Conservation (phyloP, 116 monocot species). For the Iris pallida region DNA sequence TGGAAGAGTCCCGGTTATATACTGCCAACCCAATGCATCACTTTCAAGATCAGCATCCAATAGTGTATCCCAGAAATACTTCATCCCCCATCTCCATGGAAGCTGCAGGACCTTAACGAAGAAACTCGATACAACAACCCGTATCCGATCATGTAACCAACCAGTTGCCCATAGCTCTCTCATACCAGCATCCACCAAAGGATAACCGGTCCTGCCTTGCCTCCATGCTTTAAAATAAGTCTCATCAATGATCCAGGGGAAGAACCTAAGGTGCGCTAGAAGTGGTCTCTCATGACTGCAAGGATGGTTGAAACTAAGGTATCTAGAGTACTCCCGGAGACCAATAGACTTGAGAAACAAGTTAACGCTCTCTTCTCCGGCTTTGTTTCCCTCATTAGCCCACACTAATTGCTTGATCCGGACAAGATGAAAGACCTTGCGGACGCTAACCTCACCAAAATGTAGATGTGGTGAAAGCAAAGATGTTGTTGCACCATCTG, state of each 20-base stretch:
- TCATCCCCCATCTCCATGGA: slow-evolving; percentile 99
- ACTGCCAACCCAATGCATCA: slow-evolving; percentile 98
- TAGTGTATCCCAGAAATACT: slow-evolving; percentile 97
- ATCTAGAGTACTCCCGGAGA: slow-evolving; percentile 86
- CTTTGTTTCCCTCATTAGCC: slow-evolving; percentile 73
- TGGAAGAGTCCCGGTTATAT: slow-evolving; percentile 87
- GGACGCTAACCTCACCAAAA: slow-evolving; percentile 89
- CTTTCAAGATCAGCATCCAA: slow-evolving; percentile 96
- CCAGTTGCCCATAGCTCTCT: slow-evolving; percentile 98
- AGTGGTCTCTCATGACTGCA: slow-evolving; percentile 88
- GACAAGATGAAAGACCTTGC: slow-evolving; percentile 93
- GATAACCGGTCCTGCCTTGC: slow-evolving; percentile 94
- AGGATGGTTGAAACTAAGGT: slow-evolving; percentile 91
- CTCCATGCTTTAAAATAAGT: slow-evolving; percentile 86
- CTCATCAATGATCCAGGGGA: slow-evolving; percentile 83
- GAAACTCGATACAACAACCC: slow-evolving; percentile 92
- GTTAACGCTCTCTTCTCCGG: slow-evolving; percentile 80
- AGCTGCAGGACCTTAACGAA: slow-evolving; percentile 95
- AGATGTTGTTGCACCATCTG: slow-evolving; percentile 85
- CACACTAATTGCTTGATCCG: slow-evolving; percentile 92
- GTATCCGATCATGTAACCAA: slow-evolving; percentile 91
- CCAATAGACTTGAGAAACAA: slow-evolving; percentile 83
- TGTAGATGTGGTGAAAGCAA: slow-evolving; percentile 92
- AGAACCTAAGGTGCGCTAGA: slow-evolving; percentile 68
- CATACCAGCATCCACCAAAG: slow-evolving; percentile 98